Percentiles rank a stretch among this genome's conserved stretches.
Evolutionary conservation across 345 rosid genomes (phyloP).

Genomic region (Moringa oleifera): DNA sequence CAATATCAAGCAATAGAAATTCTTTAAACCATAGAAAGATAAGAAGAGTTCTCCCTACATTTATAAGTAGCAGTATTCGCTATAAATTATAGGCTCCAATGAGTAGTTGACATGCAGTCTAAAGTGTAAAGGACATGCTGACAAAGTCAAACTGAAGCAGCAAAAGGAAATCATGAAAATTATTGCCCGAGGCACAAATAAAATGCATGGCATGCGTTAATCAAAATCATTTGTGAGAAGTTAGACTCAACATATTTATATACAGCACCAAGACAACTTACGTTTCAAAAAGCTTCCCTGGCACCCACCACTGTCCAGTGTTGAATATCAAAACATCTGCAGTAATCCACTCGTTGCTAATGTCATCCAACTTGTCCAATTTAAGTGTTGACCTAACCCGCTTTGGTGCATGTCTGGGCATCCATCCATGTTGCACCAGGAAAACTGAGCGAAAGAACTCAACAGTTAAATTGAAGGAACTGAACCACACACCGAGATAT

Average conservation of each 20-base stretch:
- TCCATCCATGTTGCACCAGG: conserved; percentile 76
- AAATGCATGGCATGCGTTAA: neutral
- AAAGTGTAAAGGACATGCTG: neutral
- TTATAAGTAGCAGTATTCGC: too few species aligned
- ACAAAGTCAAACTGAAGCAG: neutral
- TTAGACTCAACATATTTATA: conserved; percentile 6
- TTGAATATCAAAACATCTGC: conserved; percentile 84
- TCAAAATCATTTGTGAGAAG: conserved; percentile 5
- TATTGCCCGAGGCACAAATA: neutral
- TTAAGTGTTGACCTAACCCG: conserved; percentile 68
- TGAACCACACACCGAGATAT: conserved; percentile 72
- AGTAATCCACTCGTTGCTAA: conserved; percentile 62
- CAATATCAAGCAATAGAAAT: neutral
- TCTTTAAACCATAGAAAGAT: neutral
- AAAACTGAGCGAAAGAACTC: conserved; percentile 90
- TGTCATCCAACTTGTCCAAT: conserved; percentile 71
- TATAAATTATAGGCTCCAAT: neutral
- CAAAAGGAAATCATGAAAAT: neutral
- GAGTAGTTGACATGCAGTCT: neutral
- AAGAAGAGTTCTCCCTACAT: neutral
- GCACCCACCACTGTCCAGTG: conserved; percentile 97
- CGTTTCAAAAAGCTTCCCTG: conserved; percentile 88
- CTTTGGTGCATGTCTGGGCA: conserved; percentile 63
- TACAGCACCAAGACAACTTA: conserved; percentile 33
- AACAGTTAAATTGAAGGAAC: conserved; percentile 63